Conservation (phyloP, 2,329 filamentous ascomycete genomes). For the Aspergillus ibericus region DNA sequence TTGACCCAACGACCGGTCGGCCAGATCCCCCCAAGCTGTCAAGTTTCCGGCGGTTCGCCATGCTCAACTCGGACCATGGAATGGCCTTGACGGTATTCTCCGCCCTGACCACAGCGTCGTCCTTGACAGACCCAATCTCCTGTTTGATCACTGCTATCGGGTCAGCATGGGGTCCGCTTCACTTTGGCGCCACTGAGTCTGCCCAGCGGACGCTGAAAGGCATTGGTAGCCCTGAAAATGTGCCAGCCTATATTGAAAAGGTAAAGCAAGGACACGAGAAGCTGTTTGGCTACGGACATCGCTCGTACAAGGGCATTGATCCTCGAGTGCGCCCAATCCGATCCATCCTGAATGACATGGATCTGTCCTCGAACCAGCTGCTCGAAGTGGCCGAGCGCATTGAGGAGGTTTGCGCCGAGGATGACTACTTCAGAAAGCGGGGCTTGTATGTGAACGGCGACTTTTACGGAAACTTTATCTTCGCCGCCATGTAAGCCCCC, state of each 20-base stretch:
- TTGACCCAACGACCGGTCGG: conserved; percentile 49
- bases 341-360: conserved; percentile 26
- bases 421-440: conserved; percentile 29
- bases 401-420: conserved; percentile 24
- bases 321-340: conserved; percentile 28
- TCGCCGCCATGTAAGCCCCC: conserved; percentile 39
- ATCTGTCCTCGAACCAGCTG: conserved; percentile 13
- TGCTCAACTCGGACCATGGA: conserved; percentile 60
- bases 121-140: conserved; percentile 56
- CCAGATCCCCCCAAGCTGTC: conserved; percentile 50
- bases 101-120: conserved; percentile 57
- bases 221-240: conserved; percentile 27
- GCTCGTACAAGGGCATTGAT: conserved; percentile 32
- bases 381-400: conserved; percentile 29
- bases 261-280: conserved; percentile 29
- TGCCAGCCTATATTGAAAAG: conserved; percentile 28
- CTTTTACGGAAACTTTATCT: conserved; percentile 47
- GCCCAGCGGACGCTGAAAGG: conserved; percentile 47
- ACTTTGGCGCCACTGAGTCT: conserved; percentile 60
- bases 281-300: conserved; percentile 35
- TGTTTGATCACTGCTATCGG: conserved; percentile 55
- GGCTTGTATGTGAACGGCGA: conserved; percentile 48
- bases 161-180: conserved; percentile 58
- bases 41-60: conserved; percentile 55
- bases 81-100: conserved; percentile 60